Base-by-base conservation (phyloP, 805 yeast species). In the Clavispora vitiphila region DNA sequence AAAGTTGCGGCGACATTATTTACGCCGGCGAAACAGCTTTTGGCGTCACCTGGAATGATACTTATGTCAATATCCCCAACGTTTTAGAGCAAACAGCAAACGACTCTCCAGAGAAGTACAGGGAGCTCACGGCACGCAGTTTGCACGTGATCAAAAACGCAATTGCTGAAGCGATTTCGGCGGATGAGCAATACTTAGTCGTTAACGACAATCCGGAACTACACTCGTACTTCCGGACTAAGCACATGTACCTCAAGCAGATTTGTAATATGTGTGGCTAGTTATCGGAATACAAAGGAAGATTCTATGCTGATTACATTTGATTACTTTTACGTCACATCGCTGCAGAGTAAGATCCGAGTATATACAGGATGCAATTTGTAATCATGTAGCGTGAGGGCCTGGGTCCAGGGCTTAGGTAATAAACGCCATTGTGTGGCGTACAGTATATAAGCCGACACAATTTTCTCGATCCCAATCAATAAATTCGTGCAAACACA, bases 41-140 rank as follows among this genome's bases (percentile, higher is more conserved):
- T 24, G 55, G 55, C 12, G 55, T 49, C 16, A 32, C 30, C 3
- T 43, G 37, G 39, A 22, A 49, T 30, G 50, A 47, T 14, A 21
- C 30, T 4, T 45, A 50, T 30, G 40, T 49, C 19, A 39, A 41
- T 12, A n/a, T 47, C 4, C 36, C 49, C n/a, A 15, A 37, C 14
- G 32, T 51, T n/a, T 21, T 45, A 8, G 37, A 35, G 26, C 55
- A 49, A 27, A 46, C 50, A 10, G 35, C 40, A 12, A 3, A 27
- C 14, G 38, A 23, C 27, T 35, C 40, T 4, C 37, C 26, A n/a
- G 36, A 35, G 12, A 26, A 16, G 6, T 16, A 24, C 11, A 18
- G 15, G n/a, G 4, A 5, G 23, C 38, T 34, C 6, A 26, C 34
- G 22, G 5, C 12, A 5, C 20, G 16, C 14, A 11, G 23, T 3